Evolutionary conservation across 208 protist genomes (phyloP).

Genomic region (Leishmania amazonensis): DNA sequence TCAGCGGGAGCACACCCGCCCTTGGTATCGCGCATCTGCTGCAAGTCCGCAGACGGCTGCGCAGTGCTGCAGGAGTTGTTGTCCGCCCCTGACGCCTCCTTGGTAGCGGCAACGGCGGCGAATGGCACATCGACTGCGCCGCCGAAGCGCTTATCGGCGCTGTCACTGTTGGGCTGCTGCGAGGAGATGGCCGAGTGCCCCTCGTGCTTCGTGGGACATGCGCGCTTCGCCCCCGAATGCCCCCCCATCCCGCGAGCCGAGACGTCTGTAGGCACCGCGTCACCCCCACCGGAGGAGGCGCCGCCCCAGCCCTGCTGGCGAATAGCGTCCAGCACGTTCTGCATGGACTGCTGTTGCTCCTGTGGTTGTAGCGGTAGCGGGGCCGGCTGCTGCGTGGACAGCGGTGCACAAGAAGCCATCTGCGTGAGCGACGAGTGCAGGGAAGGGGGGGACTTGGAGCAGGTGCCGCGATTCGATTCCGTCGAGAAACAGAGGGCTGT

Average conservation of each 20-base stretch:
- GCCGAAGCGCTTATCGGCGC: not conserved
- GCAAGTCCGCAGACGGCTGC: not conserved
- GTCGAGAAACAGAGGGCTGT: not conserved
- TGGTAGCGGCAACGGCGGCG: not conserved
- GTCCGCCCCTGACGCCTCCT: not conserved
- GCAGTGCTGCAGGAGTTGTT: not conserved
- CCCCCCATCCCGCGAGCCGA: not conserved
- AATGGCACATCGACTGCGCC: not conserved
- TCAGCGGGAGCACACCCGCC: not conserved
- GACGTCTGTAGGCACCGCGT: not conserved
- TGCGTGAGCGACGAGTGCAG: not conserved
- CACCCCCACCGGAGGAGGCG: not conserved
- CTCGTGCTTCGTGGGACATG: not conserved
- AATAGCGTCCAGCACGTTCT: not conserved
- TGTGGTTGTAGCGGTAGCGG: not conserved
- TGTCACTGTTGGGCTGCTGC: not conserved
- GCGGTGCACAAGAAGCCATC: not conserved
- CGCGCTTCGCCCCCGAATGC: not conserved
- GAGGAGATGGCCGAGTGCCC: not conserved
- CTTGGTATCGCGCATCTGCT: not conserved
- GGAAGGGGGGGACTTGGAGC: not conserved
- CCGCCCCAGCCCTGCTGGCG: constrained; percentile 15
- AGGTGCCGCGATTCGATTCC: not conserved
- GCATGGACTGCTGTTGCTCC: not conserved
- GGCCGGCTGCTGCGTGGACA: not conserved